Evolutionary conservation across 1,139 yeast species (phyloP).

Genomic region (Sugiyamaella paludigena): DNA sequence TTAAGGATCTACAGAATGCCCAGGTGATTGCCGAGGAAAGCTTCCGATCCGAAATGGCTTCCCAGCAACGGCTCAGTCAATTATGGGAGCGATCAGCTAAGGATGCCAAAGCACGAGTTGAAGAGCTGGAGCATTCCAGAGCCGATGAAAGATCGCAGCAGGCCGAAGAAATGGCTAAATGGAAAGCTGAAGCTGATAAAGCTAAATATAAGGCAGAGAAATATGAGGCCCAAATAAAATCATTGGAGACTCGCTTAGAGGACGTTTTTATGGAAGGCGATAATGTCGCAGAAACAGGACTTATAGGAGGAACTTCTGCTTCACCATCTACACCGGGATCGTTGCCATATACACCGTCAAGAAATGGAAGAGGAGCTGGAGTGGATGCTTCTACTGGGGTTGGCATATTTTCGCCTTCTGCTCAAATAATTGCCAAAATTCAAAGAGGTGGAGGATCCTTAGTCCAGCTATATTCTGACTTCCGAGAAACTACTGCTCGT

Average conservation of each 20-base stretch:
- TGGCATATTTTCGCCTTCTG: slow-evolving; percentile 43
- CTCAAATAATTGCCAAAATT: slow-evolving; percentile 46
- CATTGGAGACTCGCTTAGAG: slow-evolving; percentile 35
- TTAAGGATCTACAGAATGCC: slow-evolving; percentile 50
- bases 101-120: slow-evolving; percentile 33
- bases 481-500: slow-evolving; percentile 58
- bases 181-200: slow-evolving; percentile 34
- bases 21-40: slow-evolving; percentile 50
- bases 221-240: slow-evolving; percentile 32
- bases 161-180: slow-evolving; percentile 33
- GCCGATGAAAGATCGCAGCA: slow-evolving; percentile 40
- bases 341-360: slow-evolving; percentile 13
- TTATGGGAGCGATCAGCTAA: slow-evolving; percentile 53
- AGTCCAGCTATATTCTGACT: slow-evolving; percentile 67
- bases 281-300: background rate
- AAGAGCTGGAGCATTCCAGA: slow-evolving; percentile 31
- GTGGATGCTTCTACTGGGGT: slow-evolving; percentile 15
- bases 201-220: slow-evolving; percentile 31
- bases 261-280: slow-evolving; percentile 25
- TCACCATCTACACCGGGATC: slow-evolving; percentile 18
- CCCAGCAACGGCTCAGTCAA: slow-evolving; percentile 62
- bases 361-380: slow-evolving; percentile 5
- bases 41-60: slow-evolving; percentile 58
- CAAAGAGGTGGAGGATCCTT: slow-evolving; percentile 59
- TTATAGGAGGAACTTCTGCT: slow-evolving; percentile 14